These are phyloP conservation scores for Skeletonema grethae DNA, from an alignment of 108 stramenopile genomes.

Conservation along the genomic window DNA sequence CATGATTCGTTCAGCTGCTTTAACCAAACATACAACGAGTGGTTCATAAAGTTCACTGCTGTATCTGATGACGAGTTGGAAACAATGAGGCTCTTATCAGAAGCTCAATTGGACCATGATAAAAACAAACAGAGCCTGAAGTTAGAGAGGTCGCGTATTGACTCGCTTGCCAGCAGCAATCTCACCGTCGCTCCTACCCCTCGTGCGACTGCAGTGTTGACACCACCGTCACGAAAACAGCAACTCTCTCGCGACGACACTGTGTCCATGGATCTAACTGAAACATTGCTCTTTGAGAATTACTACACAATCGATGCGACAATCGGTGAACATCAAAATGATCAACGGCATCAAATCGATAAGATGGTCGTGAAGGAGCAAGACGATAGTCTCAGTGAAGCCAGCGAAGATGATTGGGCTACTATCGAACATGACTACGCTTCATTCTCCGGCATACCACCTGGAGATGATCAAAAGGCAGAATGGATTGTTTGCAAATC, in stretches of 20 bases:
- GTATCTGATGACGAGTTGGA: slow-evolving; percentile 54
- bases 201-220: background rate
- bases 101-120: slow-evolving; percentile 14
- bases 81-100: slow-evolving; percentile 19
- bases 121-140: background rate
- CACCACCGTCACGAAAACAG: background rate
- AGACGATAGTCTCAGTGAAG: slow-evolving; percentile 3
- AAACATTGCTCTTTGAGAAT: slow-evolving; percentile 48
- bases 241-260: slow-evolving; percentile 34
- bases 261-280: slow-evolving; percentile 29
- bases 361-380: background rate
- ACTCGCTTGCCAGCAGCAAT: background rate
- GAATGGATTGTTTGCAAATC: slow-evolving; percentile 54
- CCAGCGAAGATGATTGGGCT: slow-evolving; percentile 79
- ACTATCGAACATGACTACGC: slow-evolving; percentile 63
- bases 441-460: slow-evolving; percentile 49
- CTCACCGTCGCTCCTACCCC: background rate
- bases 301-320: slow-evolving; percentile 50
- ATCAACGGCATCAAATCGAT: background rate
- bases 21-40: slow-evolving; percentile 63
- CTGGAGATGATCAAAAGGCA: slow-evolving; percentile 68
- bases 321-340: background rate
- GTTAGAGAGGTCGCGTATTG: background rate
- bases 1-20: slow-evolving; percentile 84
- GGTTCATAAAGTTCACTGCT: slow-evolving; percentile 55